phyloP scores from a whole-genome alignment of 1,284 basidiomycete genomes.

The Jaminaea rosea region DNA sequence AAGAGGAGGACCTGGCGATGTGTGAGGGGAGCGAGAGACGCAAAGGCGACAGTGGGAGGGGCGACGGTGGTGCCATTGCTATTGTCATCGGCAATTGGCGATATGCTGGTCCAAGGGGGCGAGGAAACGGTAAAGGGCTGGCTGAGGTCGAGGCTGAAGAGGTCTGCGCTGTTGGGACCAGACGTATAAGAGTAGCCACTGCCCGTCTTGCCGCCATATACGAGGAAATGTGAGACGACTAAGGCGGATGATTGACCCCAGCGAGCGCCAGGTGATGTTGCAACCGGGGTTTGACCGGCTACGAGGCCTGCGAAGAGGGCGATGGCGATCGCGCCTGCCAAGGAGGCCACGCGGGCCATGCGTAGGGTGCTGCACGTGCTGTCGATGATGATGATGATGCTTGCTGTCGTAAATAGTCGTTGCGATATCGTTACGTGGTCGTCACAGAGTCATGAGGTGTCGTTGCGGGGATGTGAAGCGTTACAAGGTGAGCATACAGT shows the following conservation, averaged over 20 bases:
- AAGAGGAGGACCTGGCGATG: constrained; percentile 23
- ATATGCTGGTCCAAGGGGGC: constrained; percentile 23
- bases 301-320: background rate
- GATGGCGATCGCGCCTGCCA: too few species aligned
- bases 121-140: constrained; percentile 8
- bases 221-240: constrained; percentile 17
- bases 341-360: too few species aligned
- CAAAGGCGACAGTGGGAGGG: constrained; percentile 23
- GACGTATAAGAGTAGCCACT: constrained; percentile 33
- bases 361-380: too few species aligned
- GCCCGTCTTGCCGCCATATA: constrained; percentile 37
- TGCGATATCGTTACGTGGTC: too few species aligned
- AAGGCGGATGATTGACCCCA: constrained; percentile 39
- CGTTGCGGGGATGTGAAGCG: too few species aligned
- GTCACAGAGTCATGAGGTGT: too few species aligned
- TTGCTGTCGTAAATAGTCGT: too few species aligned
- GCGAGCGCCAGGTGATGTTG: constrained; percentile 2
- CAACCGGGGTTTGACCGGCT: background rate
- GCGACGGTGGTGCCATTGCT: constrained; percentile 5
- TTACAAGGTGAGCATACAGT: too few species aligned
- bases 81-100: background rate
- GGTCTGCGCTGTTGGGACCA: constrained; percentile 22
- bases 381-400: too few species aligned
- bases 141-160: constrained; percentile 27
- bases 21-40: constrained; percentile 31